Conservation (phyloP, 2,329 filamentous ascomycete species). For the Fusarium sp. region DNA sequence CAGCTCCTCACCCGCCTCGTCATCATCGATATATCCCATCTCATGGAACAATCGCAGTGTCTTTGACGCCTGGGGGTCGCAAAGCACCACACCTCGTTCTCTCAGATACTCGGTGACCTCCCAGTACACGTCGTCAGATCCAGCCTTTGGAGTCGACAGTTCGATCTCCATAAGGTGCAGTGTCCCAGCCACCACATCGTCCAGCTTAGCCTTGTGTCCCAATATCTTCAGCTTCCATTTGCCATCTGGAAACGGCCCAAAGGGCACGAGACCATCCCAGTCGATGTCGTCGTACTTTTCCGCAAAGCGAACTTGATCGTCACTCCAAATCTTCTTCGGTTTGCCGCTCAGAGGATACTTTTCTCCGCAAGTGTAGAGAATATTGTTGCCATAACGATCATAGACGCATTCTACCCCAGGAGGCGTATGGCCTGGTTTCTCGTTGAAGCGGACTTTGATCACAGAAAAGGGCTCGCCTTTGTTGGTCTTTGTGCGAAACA, state of each 20-base stretch:
- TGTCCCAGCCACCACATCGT: conserved; percentile 37
- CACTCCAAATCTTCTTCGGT: conserved; percentile 31
- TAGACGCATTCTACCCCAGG: conserved; percentile 34
- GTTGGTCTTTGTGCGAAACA: conserved; percentile 44
- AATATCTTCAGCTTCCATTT: conserved; percentile 43
- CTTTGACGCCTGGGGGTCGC: conserved; percentile 38
- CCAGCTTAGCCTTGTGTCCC: conserved; percentile 39
- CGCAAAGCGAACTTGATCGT: conserved; percentile 39
- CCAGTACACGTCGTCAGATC: conserved; percentile 25
- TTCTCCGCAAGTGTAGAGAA: conserved; percentile 37
- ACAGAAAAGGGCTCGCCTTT: conserved; percentile 34
- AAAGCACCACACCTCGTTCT: conserved; percentile 32
- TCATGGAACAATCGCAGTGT: conserved; percentile 36
- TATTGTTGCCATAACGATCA: conserved; percentile 39
- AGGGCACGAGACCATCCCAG: conserved; percentile 35
- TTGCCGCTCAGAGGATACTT: conserved; percentile 19
- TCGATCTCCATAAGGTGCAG: conserved; percentile 45
- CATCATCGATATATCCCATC: conserved; percentile 25
- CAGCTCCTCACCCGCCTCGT: conserved; percentile 14
- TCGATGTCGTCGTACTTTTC: conserved; percentile 40
- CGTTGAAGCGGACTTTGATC: conserved; percentile 39
- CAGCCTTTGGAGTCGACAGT: conserved; percentile 26
- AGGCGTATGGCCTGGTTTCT: conserved; percentile 18
- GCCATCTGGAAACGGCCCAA: conserved; percentile 36
- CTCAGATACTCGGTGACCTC: conserved; percentile 25